A percentile compares a stretch with the other conserved stretches of the same genome.
phyloP scores from a whole-genome alignment of 257 asterid genomes.

The Fraxinus excelsior region DNA sequence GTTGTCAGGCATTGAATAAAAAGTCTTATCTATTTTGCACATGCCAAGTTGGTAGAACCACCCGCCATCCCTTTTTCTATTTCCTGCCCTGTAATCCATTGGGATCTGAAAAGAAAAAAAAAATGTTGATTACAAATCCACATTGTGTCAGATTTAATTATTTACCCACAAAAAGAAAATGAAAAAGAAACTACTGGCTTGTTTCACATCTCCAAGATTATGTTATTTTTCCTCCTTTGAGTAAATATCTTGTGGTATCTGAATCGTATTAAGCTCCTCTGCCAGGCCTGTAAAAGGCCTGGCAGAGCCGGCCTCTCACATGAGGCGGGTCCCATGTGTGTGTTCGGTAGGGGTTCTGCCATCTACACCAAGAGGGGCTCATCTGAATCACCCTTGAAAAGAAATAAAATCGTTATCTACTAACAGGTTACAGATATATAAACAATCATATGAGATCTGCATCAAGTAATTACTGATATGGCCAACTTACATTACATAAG shows the following conservation, averaged over 20 bases:
- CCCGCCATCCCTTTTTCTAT: background rate
- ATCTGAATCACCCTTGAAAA: constrained; percentile 30
- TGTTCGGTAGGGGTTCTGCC: no score
- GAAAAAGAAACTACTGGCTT: constrained; percentile 9
- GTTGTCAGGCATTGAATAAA: no score
- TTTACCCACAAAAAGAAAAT: constrained; percentile 16
- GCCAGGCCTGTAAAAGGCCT: no score
- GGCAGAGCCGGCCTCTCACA: no score
- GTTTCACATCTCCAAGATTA: constrained; percentile 37
- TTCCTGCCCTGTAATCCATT: constrained; percentile 40
- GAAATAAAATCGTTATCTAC: background rate
- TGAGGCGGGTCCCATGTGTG: background rate
- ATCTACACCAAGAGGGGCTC: no score
- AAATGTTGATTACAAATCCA: constrained; percentile 25
- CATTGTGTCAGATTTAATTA: constrained; percentile 30
- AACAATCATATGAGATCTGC: constrained; percentile 24
- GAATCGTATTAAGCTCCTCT: background rate
- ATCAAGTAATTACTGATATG: background rate
- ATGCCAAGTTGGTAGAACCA: constrained; percentile 27
- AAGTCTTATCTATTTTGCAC: constrained; percentile 35
- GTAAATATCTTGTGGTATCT: constrained; percentile 26
- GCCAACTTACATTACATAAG: constrained; percentile 24
- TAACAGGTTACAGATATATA: background rate
- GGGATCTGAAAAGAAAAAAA: constrained; percentile 35
- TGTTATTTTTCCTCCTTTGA: background rate